These are phyloP conservation scores for Mortierella sp. DNA, from an alignment of 371 early-diverging fungal genomes.

Conservation along the genomic window DNA sequence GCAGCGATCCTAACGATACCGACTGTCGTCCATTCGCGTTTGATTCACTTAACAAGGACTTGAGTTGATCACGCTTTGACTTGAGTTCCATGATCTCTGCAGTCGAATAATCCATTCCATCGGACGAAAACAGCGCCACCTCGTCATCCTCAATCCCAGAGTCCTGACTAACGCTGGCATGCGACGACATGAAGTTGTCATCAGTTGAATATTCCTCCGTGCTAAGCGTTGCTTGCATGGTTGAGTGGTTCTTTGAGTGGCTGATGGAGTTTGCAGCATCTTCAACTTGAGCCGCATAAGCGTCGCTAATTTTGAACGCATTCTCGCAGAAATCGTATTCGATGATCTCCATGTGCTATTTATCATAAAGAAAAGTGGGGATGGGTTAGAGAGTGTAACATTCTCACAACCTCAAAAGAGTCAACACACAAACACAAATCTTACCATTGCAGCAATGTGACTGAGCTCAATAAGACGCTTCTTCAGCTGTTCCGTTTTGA, in stretches of 20 bases:
- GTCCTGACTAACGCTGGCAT: slow-evolving; percentile 47
- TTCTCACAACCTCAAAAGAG: neutral
- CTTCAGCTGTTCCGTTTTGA: slow-evolving; percentile 28
- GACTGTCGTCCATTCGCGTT: slow-evolving; percentile 19
- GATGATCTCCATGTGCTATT: slow-evolving; percentile 46
- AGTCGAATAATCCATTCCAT: slow-evolving; percentile 34
- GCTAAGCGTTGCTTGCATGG: neutral
- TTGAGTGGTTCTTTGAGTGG: neutral
- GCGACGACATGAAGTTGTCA: slow-evolving; percentile 40
- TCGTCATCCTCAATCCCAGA: slow-evolving; percentile 49
- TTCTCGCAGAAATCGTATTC: slow-evolving; percentile 53
- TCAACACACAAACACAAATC: neutral
- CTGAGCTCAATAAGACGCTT: slow-evolving; percentile 50
- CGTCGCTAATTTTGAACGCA: slow-evolving; percentile 48
- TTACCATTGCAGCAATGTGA: slow-evolving; percentile 58
- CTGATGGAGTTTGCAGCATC: slow-evolving; percentile 5
- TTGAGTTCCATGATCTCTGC: slow-evolving; percentile 49
- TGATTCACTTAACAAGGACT: slow-evolving; percentile 35
- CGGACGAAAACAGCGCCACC: slow-evolving; percentile 28
- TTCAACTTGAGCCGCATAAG: slow-evolving; percentile 22
- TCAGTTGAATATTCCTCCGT: slow-evolving; percentile 42
- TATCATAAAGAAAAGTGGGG: neutral
- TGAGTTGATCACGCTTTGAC: slow-evolving; percentile 51
- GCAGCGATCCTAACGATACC: slow-evolving; percentile 21
- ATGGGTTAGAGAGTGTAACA: neutral